phyloP scores from a whole-genome alignment of 176 grass and related monocot species.

The Phoenix dactylifera region DNA sequence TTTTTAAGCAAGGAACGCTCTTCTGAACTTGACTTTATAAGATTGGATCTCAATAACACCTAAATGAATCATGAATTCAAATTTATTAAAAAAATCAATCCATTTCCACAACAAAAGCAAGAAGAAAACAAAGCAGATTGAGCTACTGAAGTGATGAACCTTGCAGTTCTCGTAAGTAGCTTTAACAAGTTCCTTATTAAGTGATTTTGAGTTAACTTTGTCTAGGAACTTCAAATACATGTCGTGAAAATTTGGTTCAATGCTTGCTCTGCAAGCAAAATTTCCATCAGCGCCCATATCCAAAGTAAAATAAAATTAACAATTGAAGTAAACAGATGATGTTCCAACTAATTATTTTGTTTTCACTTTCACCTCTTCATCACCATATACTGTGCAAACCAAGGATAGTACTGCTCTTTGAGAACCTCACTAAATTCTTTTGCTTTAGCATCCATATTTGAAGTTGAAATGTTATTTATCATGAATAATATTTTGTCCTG shows the following conservation, averaged over 20 bases:
- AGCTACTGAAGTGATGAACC: conserved; percentile 22
- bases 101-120: neutral
- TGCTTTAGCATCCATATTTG: conserved; percentile 82
- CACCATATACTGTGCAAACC: conserved; percentile 97
- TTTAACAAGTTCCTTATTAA: conserved; percentile 94
- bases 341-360: too few relatives aligned
- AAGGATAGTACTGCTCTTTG: conserved; percentile 66
- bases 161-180: conserved; percentile 97
- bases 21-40: conserved; percentile 97
- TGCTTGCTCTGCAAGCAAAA: conserved; percentile 63
- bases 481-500: conserved; percentile 97
- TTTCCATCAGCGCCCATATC: too few relatives aligned
- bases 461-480: conserved; percentile 91
- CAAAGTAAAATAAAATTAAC: too few relatives aligned
- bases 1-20: conserved; percentile 96
- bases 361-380: conserved; percentile 72
- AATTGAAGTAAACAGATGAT: too few relatives aligned
- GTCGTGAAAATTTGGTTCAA: conserved; percentile 98
- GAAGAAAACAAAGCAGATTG: neutral
- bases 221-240: conserved; percentile 87
- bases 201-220: conserved; percentile 74
- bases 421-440: conserved; percentile 81
- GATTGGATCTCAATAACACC: conserved; percentile 80
- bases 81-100: conserved; percentile 5
- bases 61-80: conserved; percentile 18